Base-by-base conservation (phyloP, 2,329 filamentous ascomycete species). In the Aspergillus novoparasiticus region DNA sequence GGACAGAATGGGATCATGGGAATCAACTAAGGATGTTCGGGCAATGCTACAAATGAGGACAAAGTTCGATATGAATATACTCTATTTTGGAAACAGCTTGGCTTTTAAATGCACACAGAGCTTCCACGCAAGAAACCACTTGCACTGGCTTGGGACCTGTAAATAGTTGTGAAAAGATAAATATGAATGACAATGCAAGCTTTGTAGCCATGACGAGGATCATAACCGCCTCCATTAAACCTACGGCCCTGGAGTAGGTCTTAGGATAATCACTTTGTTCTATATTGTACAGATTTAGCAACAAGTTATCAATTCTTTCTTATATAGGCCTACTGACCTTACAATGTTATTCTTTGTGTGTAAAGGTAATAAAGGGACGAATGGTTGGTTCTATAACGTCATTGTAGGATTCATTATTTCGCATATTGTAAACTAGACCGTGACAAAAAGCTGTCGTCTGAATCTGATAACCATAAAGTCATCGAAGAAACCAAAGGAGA, bases 251-350 rank as follows among this genome's bases (percentile, higher is more conserved):
- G 39, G 11, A 8, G 6, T 14, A 6, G 12, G 16, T 26, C 12
- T 8, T 1, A 28, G 8, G 1, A 16, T 12, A 9, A 16, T 3
- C 5, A 9, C 12, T 48, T 8, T 48, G 23, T 16, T 14, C 6
- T 28, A 28, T 28, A 6, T 28, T 28, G 1, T 28, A 28, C 26
- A 8, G 6, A 28, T 1, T 28, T 28, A 28, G 26, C 26, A 28
- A 28, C 26, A 28, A 28, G 26, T 4, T 0, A 0, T 28, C 6
- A 6, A 6, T 28, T 1, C 0, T 21, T 28, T 53, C 0, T 2
- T 2, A 34, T 0, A 10, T 2, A 9, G 10, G 48, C 8, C 6
- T 2, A 53, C 32, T 32, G 19, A 12, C 9, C 16, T 32, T 34
- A 53, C 0, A 53, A 53, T 34, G 11, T 6, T 28, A 30, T 30